A percentile compares a stretch with the other conserved stretches of the same genome.
These are phyloP conservation scores for Tothia fuscella DNA, from an alignment of 2,329 filamentous ascomycete species.

Conservation along the genomic window DNA sequence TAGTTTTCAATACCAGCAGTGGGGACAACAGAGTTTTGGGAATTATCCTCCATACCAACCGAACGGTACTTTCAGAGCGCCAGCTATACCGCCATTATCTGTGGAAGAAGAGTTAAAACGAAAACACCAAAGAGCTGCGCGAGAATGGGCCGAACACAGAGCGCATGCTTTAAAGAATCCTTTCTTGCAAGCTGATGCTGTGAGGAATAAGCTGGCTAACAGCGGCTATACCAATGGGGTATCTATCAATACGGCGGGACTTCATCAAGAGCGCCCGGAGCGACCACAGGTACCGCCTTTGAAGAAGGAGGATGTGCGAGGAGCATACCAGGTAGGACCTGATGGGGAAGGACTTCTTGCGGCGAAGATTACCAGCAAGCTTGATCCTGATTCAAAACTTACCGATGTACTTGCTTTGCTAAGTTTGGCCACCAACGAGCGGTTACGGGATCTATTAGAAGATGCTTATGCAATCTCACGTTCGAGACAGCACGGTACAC, in stretches of 20 bases:
- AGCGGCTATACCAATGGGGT: constrained; percentile 47
- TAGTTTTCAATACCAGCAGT: constrained; percentile 7
- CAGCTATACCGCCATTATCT: constrained; percentile 51
- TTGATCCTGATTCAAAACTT: constrained; percentile 40
- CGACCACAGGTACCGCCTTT: constrained; percentile 15
- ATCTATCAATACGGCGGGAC: constrained; percentile 46
- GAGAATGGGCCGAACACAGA: constrained; percentile 44
- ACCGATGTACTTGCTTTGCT: constrained; percentile 74
- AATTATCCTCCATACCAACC: constrained; percentile 9
- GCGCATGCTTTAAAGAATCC: constrained; percentile 62
- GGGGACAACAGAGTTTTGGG: constrained; percentile 16
- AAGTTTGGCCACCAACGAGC: constrained; percentile 71
- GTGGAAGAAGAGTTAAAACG: constrained; percentile 53
- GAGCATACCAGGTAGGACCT: constrained; percentile 41
- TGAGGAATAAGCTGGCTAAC: constrained; percentile 45
- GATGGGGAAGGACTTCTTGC: constrained; percentile 51
- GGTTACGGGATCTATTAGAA: constrained; percentile 62
- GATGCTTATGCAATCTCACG: constrained; percentile 61
- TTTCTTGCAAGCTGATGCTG: constrained; percentile 53
- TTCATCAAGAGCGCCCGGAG: constrained; percentile 26
- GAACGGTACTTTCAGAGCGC: constrained; percentile 33
- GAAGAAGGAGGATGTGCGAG: constrained; percentile 41
- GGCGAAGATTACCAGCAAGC: constrained; percentile 42
- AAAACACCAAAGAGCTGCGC: constrained; percentile 55
- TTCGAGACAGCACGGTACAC: constrained; percentile 63